These are phyloP conservation scores for Leccinum truebloodii DNA, from an alignment of 768 basidiomycete genomes.

Conservation along the genomic window DNA sequence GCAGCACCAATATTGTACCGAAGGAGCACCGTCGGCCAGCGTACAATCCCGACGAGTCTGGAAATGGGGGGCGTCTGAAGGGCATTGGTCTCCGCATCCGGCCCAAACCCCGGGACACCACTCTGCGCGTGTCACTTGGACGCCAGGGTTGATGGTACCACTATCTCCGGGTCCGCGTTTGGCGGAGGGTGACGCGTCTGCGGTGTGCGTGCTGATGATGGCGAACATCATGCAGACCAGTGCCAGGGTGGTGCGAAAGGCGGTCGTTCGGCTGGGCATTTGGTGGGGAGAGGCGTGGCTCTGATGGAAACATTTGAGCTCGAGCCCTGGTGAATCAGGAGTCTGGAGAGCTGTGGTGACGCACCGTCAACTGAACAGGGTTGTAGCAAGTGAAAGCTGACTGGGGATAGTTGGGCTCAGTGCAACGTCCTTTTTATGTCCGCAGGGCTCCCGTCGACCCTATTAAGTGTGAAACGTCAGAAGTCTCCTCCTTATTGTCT, in stretches of 20 bases:
- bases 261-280: not conserved
- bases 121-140: not conserved
- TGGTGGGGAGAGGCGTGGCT: not conserved
- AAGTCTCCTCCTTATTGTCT: not conserved
- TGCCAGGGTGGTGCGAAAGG: not conserved
- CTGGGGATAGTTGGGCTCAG: not conserved
- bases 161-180: not conserved
- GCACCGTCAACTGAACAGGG: not conserved
- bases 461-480: too few species aligned
- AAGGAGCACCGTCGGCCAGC: not conserved
- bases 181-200: not conserved
- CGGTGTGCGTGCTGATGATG: not conserved
- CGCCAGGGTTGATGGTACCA: not conserved
- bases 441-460: not conserved
- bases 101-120: conserved; percentile 15
- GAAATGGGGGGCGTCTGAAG: conserved; percentile 11
- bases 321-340: not conserved
- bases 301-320: not conserved
- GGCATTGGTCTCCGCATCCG: conserved; percentile 14
- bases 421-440: not conserved
- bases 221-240: conserved; percentile 1
- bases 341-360: not conserved
- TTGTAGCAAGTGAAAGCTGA: not conserved
- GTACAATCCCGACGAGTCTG: conserved; percentile 16
- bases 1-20: conserved; percentile 19